Evolutionary conservation across 208 protist genomes (phyloP), one percentile per base, ranked within the genome.

Genomic region (Lotmaria passim): DNA sequence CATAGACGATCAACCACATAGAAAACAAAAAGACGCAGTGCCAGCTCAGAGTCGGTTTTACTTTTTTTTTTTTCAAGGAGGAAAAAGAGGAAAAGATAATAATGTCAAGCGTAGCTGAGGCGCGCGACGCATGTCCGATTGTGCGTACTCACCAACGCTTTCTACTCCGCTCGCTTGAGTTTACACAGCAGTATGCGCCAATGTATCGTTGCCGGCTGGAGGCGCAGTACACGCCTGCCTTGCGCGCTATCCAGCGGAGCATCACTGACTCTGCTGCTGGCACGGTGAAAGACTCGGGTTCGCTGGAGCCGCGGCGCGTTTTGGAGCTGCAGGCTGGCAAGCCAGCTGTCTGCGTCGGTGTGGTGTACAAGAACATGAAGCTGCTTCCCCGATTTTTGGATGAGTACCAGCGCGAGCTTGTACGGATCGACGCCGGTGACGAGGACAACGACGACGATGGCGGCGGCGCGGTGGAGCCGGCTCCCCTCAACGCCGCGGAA

Each of bases 321-420:
- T 78, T 97, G 30, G 86, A 95, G 44, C 75, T 97, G 56, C 43
- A 53, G n/a, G 71, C 76, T 17, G 86, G 83, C 7, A 72, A 80
- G 31, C 81, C 85, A 0, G 73, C 85, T 15, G 7, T 95, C 11
- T 92, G 79, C 44, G 85, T 93, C 3, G 93, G 93, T 4, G 85
- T 95, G 8, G 44, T 94, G 17, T 97, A 94, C 79, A 97, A 96
- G 81, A 81, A 95, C 31, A 95, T 95, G 93, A 90, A 87, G 51
- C 65, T 93, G 31, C 81, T 95, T 28, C 89, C 91, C 6, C 81
- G 79, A 28, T 96, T 97, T 69, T 68, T 97, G 24, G 78, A 89
- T 47, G 90, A 97, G 75, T 96, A 95, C 57, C 86, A 94, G 69
- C 76, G 78, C 44, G 93, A 97, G 41, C 79, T 95, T 2, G 81